Base-by-base conservation (phyloP, 2,329 filamentous ascomycete species). In the Pestalotiopsis sp. region DNA sequence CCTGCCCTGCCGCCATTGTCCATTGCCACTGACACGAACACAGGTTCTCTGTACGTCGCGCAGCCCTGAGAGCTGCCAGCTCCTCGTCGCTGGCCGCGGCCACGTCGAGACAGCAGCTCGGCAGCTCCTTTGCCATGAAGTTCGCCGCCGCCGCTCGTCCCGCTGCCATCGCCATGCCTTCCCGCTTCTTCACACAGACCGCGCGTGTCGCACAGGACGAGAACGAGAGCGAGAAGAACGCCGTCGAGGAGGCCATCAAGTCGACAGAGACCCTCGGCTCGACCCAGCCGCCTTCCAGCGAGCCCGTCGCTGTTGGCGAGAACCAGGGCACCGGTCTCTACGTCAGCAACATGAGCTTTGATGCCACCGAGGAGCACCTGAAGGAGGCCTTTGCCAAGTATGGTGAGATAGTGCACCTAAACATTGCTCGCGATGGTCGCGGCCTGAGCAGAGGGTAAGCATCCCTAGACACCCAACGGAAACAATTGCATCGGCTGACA, bases 271-370 rank as follows among this genome's bases (percentile, higher is more conserved):
- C 58, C 5, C 56, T 61, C 58, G 59, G 36, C 20, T 64, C 59
- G 57, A 65, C 61, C 64, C 62, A 56, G 60, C 68, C 59, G 23
- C 56, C 68, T 12, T 61, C 68, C 49, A 13, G 65, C 14, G 11
- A 49, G 49, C 3, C 57, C 14, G 59, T 36, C 39, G 38, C 3
- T 41, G 23, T 63, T 49, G 63, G 41, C 49, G 25, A 69, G 63
- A 31, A 45, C 12, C 45, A 63, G 45, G 20, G 17, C 68, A n/a
- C 39, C 60, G 86, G 82, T 7, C 73, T 93, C 70, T 93, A 91
- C 74, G 76, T 93, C 71, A 90, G 90, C 69, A 93, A 93, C 79
- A 80, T 93, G 60, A 90, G 89, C 77, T 93, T 89, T 77, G 90
- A 93, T 76, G 86, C 91, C 68, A 89, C 86, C 5, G 84, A 87